Conservation (phyloP, 2,329 filamentous ascomycete genomes). For the Chalaropsis ovoidea region DNA sequence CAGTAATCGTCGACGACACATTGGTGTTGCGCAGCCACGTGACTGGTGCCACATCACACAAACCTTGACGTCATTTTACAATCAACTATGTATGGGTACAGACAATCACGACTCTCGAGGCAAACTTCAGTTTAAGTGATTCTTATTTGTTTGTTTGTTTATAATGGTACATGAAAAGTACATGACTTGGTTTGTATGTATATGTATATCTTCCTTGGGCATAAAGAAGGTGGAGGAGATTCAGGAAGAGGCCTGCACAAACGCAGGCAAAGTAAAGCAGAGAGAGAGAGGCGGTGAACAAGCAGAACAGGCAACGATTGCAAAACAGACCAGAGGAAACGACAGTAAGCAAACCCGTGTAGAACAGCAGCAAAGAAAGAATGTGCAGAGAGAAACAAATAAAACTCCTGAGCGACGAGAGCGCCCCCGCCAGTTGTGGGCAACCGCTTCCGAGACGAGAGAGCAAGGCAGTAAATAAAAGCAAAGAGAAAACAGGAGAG, state of each 20-base stretch:
- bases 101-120: not conserved
- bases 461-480: not conserved
- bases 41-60: too few species aligned
- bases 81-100: not conserved
- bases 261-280: not conserved
- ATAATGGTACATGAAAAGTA: constrained; percentile 6
- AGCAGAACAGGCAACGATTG: not conserved
- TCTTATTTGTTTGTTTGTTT: not conserved
- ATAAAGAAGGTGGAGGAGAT: constrained; percentile 16
- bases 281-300: not conserved
- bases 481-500: not conserved
- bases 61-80: not conserved
- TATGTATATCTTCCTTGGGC: constrained; percentile 18
- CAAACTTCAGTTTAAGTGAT: not conserved
- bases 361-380: constrained; percentile 18
- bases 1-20: not conserved
- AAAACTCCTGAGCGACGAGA: constrained; percentile 7
- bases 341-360: constrained; percentile 9
- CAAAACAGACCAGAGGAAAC: constrained; percentile 8
- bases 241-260: not conserved
- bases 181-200: not conserved
- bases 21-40: too few species aligned
- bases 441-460: not conserved
- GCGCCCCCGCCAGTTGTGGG: not conserved
- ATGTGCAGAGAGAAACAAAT: constrained; percentile 19